Percentiles rank a stretch among this genome's conserved stretches.
Conservation (phyloP, 2,329 filamentous ascomycete genomes). For the Cladophialophora bantiana region DNA sequence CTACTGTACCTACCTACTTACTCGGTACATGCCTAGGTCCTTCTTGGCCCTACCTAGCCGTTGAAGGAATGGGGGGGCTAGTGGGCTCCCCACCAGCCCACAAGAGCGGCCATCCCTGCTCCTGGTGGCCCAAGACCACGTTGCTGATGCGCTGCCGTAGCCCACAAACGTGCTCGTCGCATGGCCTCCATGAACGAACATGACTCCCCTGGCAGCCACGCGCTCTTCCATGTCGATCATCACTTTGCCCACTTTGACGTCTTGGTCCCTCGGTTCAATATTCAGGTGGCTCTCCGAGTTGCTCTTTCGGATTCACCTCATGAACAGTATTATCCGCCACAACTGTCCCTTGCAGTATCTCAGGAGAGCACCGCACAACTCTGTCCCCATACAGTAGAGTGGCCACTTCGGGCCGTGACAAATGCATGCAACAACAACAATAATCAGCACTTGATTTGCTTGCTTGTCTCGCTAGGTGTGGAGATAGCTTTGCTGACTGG, state of each 20-base stretch:
- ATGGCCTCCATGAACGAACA: slow-evolving; percentile 11
- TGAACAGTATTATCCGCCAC: background rate
- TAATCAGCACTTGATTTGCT: slow-evolving; percentile 12
- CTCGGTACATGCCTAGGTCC: no score
- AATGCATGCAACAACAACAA: background rate
- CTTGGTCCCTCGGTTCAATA: slow-evolving; percentile 3
- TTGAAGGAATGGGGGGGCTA: background rate
- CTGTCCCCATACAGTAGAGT: background rate
- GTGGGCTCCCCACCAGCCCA: slow-evolving; percentile 2
- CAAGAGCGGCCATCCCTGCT: background rate
- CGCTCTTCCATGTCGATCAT: slow-evolving; percentile 20
- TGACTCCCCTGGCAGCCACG: slow-evolving; percentile 16
- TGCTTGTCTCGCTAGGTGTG: slow-evolving; percentile 1
- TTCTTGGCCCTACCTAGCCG: background rate
- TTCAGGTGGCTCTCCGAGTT: background rate
- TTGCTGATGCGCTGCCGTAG: slow-evolving; percentile 4
- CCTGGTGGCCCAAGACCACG: slow-evolving; percentile 7
- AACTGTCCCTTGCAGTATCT: background rate
- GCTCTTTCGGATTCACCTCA: background rate
- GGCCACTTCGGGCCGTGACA: background rate
- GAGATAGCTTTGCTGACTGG: slow-evolving; percentile 14
- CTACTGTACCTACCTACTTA: background rate
- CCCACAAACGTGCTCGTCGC: slow-evolving; percentile 17
- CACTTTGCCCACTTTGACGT: slow-evolving; percentile 18
- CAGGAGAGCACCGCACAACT: background rate